Evolutionary conservation across 495 filamentous ascomycete genomes (phyloP), one percentile per base, ranked within the genome.

Genomic region (Aspergillus homomorphus): DNA sequence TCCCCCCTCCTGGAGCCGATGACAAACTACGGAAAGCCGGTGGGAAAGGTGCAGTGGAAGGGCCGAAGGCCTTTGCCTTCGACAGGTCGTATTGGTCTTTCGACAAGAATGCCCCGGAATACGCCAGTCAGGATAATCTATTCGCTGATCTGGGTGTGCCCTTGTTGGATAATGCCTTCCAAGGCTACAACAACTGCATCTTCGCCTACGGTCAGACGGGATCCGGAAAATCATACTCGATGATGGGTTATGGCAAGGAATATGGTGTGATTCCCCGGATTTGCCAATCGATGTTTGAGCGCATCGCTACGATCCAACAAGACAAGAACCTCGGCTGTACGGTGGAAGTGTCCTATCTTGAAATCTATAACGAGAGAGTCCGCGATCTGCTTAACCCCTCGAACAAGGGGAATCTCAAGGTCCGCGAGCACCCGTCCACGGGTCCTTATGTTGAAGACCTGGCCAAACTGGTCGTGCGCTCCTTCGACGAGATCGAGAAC

Each of bases 171-270:
- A 98, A 98, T 84, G 95, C 95, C 26, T 98, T 99, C 66, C 87
- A 92, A 66, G 95, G 95, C 24, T 99, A 97, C 77, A 99, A 99
- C 78, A 98, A 98, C 73, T 99, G 95, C 81, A 99, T 99, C 68
- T 99, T 99, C 75, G 95, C 95, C 4, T 99, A 99, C 69, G 95
- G 95, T 43, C 95, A 99, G 75, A 99, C 95, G 10, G 95, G 95
- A 60, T 97, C 93, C 18, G 95, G 95, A 68, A 99, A 99, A 73
- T 96, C 91, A 22, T 98, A 99, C 68, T 96, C 92, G 51, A 99
- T 99, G 95, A 98, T 98, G 95, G 94, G 94, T 20, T 98, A 98
- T 76, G 94, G 95, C 54, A 87, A 93, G 71, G 95, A 98, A 64
- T 84, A 89, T 50, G 95, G 95, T 76, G 92, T 99, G 49, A 98